A percentile compares a stretch with the other conserved stretches of the same genome.
phyloP scores from a whole-genome alignment of 139 green algal genomes.

The Micractinium conductrix region DNA sequence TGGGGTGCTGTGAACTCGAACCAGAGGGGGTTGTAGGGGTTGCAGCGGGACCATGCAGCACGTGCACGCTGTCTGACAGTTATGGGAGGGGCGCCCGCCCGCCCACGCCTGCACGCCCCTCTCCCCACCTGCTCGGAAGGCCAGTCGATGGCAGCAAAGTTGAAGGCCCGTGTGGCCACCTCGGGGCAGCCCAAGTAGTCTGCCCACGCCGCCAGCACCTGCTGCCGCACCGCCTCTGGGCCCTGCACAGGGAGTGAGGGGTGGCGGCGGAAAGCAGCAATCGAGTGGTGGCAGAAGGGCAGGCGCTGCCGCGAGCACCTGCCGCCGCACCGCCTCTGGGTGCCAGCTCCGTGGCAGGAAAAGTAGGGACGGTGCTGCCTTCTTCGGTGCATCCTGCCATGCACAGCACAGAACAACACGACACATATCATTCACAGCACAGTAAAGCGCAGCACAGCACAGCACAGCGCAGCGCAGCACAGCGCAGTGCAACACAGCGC shows the following conservation, averaged over 20 bases:
- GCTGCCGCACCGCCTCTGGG: background rate
- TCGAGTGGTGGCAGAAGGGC: too few species aligned
- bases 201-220: background rate
- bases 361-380: too few species aligned
- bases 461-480: background rate
- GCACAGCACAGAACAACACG: background rate
- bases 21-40: too few species aligned
- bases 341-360: too few species aligned
- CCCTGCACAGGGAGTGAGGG: background rate
- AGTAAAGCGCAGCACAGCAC: background rate
- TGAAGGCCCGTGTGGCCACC: constrained; percentile 11
- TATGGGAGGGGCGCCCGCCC: too few species aligned
- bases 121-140: background rate
- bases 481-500: background rate
- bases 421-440: background rate
- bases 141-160: constrained; percentile 8
- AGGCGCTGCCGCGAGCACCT: background rate
- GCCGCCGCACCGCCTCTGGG: too few species aligned
- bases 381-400: too few species aligned
- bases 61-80: too few species aligned
- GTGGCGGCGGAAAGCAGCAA: too few species aligned
- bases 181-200: constrained; percentile 15
- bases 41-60: too few species aligned
- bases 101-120: too few species aligned
- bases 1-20: too few species aligned